Evolutionary conservation across 169 alveolate species (phyloP).

Genomic region (Miamiensis avidus): DNA sequence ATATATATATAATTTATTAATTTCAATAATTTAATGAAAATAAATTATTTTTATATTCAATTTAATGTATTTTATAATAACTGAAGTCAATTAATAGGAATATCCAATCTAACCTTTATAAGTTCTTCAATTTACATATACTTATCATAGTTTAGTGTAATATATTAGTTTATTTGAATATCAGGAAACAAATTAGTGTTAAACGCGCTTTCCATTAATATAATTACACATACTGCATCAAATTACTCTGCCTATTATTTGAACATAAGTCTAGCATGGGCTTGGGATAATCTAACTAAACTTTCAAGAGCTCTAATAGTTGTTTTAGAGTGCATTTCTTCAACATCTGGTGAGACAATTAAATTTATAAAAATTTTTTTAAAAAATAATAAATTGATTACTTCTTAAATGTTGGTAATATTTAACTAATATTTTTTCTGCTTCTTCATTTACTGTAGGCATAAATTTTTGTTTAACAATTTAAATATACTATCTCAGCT

Average conservation of each 20-base stretch:
- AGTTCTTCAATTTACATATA: conserved; percentile 14
- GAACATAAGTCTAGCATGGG: conserved; percentile 90
- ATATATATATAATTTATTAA: too few relatives aligned
- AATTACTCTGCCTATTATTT: conserved; percentile 66
- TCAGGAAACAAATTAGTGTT: conserved; percentile 49
- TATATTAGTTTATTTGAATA: conserved; percentile 1
- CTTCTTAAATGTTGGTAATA: conserved; percentile 56
- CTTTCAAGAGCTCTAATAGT: conserved; percentile 91
- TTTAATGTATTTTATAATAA: too few relatives aligned
- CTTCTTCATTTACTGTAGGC: conserved; percentile 57
- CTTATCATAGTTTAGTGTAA: conserved; percentile 10
- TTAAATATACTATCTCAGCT: conserved; percentile 52
- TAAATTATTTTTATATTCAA: too few relatives aligned
- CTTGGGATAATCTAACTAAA: conserved; percentile 90
- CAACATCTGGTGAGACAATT: background rate
- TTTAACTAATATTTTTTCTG: conserved; percentile 39
- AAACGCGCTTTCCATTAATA: conserved; percentile 56
- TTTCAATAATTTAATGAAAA: too few relatives aligned
- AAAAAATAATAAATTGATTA: conserved; percentile 11
- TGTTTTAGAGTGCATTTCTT: conserved; percentile 70
- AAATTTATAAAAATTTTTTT: conserved; percentile 14
- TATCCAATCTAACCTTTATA: background rate
- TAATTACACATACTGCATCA: conserved; percentile 77
- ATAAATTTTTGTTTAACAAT: conserved; percentile 43
- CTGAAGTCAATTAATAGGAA: too few relatives aligned